Evolutionary conservation across 116 monocot genomes (phyloP), one percentile per base, ranked within the genome.

Genomic region (Thalassia testudinum): DNA sequence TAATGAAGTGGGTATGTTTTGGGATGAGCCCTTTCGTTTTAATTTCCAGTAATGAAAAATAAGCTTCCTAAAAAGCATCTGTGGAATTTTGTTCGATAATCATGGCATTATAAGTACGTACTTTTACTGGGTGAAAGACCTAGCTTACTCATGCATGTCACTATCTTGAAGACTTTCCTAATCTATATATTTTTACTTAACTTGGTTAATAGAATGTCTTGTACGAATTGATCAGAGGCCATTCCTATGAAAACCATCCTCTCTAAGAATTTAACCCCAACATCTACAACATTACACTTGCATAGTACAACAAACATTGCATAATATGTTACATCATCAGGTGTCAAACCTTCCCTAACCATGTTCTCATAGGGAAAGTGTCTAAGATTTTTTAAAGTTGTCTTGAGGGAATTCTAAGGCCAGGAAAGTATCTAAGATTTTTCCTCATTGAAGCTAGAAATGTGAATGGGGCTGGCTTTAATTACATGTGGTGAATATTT

Each of bases 211-310:
- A 88, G 76, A 64, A 79, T 47, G 62, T 76, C 57, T 64, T 82
- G 82, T 44, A 68, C 73, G 52, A 63, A 58, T 1, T 61, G 43
- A 72, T 79, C 73, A 43, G 88, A 82, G 24, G 60, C 7, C 49
- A 77, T 15, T 52, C 79, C 70, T 56, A 25, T 42, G 21, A 65
- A 54, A 20, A 66, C 66, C 78, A 83, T 72, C 70, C 82, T 88
- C 59, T 82, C 76, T 56, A 88, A 57, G 60, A 76, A 73, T 40
- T 88, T 88, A 0, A 79, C 68, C 17, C 68, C 88, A 69, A 79
- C 52, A 43, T 76, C 70, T n/a, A 61, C 60, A 75, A 88, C 56
- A n/a, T n/a, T n/a, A n/a, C n/a, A n/a, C n/a, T n/a, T n/a, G n/a
- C n/a, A n/a, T n/a, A n/a, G n/a, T n/a, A n/a, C n/a, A n/a, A n/a